Conservation (phyloP, 192 early-diverging fungal species). For the Obelidium mucronatum region DNA sequence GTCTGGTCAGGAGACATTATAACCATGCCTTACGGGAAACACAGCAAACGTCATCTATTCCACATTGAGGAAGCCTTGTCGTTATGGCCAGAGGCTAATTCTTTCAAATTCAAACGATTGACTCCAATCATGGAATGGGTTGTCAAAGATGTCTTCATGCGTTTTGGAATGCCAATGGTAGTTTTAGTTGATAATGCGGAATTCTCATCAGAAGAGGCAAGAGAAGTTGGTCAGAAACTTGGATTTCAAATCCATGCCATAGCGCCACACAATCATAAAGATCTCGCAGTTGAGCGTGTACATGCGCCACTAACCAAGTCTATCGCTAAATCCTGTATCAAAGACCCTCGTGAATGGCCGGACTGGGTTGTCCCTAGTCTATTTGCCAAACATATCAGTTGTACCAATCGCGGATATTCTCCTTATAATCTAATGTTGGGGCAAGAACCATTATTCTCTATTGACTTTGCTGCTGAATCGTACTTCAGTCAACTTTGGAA, state of each 20-base stretch:
- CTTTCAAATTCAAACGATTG: not conserved
- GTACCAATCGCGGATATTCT: not conserved
- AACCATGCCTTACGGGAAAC: not conserved
- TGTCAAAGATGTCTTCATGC: not conserved
- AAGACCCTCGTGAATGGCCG: not conserved
- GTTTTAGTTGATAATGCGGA: not conserved
- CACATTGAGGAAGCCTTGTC: not conserved
- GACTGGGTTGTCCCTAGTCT: not conserved
- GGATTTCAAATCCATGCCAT: not conserved
- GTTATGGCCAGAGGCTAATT: not conserved
- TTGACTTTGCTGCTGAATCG: not conserved
- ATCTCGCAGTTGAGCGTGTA: not conserved
- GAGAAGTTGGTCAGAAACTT: not conserved
- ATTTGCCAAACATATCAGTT: not conserved
- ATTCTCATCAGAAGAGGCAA: not conserved
- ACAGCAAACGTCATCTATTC: not conserved
- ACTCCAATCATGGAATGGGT: not conserved
- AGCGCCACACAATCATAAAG: not conserved
- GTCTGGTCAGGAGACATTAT: not conserved
- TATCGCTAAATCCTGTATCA: not conserved
- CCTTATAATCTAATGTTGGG: not conserved
- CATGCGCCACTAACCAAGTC: not conserved
- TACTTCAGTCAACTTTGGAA: not conserved
- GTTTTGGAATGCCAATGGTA: constrained; percentile 2
- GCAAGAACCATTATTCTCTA: not conserved